Evolutionary conservation across 225 moss, liverwort and hornwort species (phyloP), one percentile per base, ranked within the genome.

Genomic region (Marchantia polymorpha): DNA sequence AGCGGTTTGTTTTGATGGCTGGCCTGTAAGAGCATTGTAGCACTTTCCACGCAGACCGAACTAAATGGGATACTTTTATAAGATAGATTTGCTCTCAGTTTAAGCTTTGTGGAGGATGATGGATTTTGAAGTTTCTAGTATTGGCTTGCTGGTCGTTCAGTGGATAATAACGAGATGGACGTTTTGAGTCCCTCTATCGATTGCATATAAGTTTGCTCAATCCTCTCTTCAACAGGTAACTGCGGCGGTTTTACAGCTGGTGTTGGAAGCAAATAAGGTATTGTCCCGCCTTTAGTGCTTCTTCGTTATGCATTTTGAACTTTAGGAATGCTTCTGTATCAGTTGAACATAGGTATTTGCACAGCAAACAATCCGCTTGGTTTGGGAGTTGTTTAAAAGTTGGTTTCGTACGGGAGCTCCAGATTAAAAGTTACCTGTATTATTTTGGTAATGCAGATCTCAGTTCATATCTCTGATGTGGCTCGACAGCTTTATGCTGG

Each of bases 231-330:
- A 19, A 77, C 79, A 94, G 94, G 86, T 97, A 78, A 93, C 94
- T 72, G 97, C 94, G 80, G 97, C 94, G 56, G 90, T 91, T 64
- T 52, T 94, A 69, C 80, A 85, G 49, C 53, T 97, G 80, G 91
- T 93, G 66, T 53, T 90, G 63, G 93, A 93, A 52, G 88, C 91
- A 61, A 92, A 94, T 78, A 82, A 91, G 87, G 94, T 94, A 76
- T 30, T 25, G 7, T 47, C 22, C 20, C n/a, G 23, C 56, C 56
- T 1, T 1, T 56, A 13, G 1, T 19, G 19, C 56, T 12, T 56
- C 19, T 56, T 19, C 56, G 13, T 3, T 39, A 39, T 39, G 56
- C 56, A 19, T 56, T 56, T 56, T 56, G 0, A 3, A 19, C 56
- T 0, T 2, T 39, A 39, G 39, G 39, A 39, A 39, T 39, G 39